phyloP scores from a whole-genome alignment of 495 filamentous ascomycete species.

The Diplogelasinospora grovesii region DNA sequence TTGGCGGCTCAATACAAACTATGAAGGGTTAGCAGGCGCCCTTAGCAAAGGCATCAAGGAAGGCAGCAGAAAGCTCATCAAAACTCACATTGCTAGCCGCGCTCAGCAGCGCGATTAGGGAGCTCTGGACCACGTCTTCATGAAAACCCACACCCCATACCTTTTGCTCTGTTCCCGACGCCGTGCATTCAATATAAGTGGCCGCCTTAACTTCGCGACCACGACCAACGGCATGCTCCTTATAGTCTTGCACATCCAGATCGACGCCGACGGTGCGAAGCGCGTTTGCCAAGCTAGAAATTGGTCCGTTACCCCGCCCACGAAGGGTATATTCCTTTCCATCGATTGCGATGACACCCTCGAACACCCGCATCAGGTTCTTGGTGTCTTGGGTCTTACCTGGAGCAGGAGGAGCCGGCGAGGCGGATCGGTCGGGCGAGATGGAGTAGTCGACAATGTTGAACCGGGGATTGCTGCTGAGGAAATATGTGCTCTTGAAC shows the following conservation, averaged over 20 bases:
- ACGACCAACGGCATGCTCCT: constrained; percentile 85
- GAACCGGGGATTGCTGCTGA: constrained; percentile 76
- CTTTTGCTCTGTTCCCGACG: constrained; percentile 57
- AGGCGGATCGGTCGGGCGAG: constrained; percentile 71
- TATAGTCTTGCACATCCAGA: constrained; percentile 89
- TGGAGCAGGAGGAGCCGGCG: constrained; percentile 61
- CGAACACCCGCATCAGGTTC: constrained; percentile 75
- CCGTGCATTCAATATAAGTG: constrained; percentile 86
- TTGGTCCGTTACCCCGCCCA: constrained; percentile 82
- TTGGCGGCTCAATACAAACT: constrained; percentile 54
- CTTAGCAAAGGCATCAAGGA: background rate
- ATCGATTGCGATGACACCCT: constrained; percentile 82
- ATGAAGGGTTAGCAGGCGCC: no score
- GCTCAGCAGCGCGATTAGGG: constrained; percentile 78
- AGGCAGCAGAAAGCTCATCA: background rate
- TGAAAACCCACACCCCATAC: constrained; percentile 97
- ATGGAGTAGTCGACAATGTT: constrained; percentile 89
- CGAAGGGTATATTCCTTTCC: constrained; percentile 68
- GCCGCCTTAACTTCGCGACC: constrained; percentile 81
- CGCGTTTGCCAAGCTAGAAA: constrained; percentile 81
- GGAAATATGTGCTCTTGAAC: constrained; percentile 83
- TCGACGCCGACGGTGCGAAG: constrained; percentile 77
- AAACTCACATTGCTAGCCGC: constrained; percentile 81
- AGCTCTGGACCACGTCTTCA: constrained; percentile 89
- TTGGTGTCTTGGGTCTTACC: constrained; percentile 66